A percentile compares a stretch with the other conserved stretches of the same genome.
phyloP scores from a whole-genome alignment of 176 grass and related monocot genomes.

The Rhynchospora tenuis region DNA sequence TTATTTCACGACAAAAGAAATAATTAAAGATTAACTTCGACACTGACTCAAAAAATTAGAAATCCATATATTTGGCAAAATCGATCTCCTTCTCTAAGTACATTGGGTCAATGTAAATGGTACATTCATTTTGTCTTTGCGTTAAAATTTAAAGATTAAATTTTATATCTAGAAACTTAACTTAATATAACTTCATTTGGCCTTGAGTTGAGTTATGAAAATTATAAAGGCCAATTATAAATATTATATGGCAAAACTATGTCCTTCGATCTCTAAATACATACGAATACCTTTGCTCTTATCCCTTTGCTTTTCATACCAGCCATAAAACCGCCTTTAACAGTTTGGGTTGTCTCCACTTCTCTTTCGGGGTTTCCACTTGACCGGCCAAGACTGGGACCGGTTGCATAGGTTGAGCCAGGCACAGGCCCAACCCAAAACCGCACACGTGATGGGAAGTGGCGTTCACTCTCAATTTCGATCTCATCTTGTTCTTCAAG shows the following conservation, averaged over 20 bases:
- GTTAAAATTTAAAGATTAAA: too few species aligned
- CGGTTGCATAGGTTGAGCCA: slow-evolving; percentile 59
- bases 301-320: slow-evolving; percentile 25
- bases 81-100: too few species aligned
- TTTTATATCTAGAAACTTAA: too few species aligned
- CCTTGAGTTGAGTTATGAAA: too few species aligned
- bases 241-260: slow-evolving; percentile 14
- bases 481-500: slow-evolving; percentile 14
- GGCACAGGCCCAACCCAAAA: slow-evolving; percentile 65
- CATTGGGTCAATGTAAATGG: too few species aligned
- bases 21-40: background rate
- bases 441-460: slow-evolving; percentile 75
- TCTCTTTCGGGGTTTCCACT: slow-evolving; percentile 73
- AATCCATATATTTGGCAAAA: too few species aligned
- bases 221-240: too few species aligned
- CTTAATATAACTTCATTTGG: too few species aligned
- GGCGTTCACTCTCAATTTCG: slow-evolving; percentile 43
- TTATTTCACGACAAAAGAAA: background rate
- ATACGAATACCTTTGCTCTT: background rate
- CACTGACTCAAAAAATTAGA: background rate
- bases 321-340: slow-evolving; percentile 49
- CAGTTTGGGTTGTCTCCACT: slow-evolving; percentile 54
- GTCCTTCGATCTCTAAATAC: background rate
- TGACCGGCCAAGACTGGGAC: slow-evolving; percentile 80
- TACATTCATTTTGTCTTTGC: too few species aligned